phyloP scores from a whole-genome alignment of 2,329 filamentous ascomycete genomes.

The Rutstroemia sydowiana region DNA sequence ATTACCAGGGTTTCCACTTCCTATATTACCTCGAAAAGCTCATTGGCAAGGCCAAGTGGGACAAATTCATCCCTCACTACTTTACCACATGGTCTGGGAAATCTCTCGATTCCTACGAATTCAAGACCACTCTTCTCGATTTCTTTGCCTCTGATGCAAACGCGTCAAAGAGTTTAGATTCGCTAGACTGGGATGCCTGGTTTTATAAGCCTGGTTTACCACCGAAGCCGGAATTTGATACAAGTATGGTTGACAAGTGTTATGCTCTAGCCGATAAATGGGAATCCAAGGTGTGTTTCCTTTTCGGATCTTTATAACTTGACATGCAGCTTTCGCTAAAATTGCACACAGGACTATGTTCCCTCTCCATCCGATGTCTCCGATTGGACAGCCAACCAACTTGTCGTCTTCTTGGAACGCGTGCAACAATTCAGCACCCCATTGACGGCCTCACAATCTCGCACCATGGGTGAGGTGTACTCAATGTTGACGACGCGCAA shows the following conservation, averaged over 20 bases:
- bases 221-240: slow-evolving; percentile 86
- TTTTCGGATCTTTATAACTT: not conserved
- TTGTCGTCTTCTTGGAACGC: slow-evolving; percentile 81
- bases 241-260: slow-evolving; percentile 75
- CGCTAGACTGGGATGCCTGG: slow-evolving; percentile 82
- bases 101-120: slow-evolving; percentile 89
- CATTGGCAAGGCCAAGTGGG: slow-evolving; percentile 78
- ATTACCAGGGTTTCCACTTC: slow-evolving; percentile 68
- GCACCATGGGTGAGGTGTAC: slow-evolving; percentile 69
- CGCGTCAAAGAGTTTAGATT: slow-evolving; percentile 53
- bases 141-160: slow-evolving; percentile 71
- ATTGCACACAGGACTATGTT: slow-evolving; percentile 40
- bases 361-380: slow-evolving; percentile 64
- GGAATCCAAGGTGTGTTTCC: slow-evolving; percentile 48
- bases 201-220: slow-evolving; percentile 87
- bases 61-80: slow-evolving; percentile 93
- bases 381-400: slow-evolving; percentile 76
- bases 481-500: slow-evolving; percentile 69
- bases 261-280: slow-evolving; percentile 78
- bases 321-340: not conserved
- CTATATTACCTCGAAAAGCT: slow-evolving; percentile 84
- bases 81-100: slow-evolving; percentile 79
- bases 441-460: slow-evolving; percentile 57
- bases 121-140: slow-evolving; percentile 77
- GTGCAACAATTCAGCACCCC: slow-evolving; percentile 61